Conservation (phyloP, 2,329 filamentous ascomycete genomes). For the Aspergillus viridinutans region DNA sequence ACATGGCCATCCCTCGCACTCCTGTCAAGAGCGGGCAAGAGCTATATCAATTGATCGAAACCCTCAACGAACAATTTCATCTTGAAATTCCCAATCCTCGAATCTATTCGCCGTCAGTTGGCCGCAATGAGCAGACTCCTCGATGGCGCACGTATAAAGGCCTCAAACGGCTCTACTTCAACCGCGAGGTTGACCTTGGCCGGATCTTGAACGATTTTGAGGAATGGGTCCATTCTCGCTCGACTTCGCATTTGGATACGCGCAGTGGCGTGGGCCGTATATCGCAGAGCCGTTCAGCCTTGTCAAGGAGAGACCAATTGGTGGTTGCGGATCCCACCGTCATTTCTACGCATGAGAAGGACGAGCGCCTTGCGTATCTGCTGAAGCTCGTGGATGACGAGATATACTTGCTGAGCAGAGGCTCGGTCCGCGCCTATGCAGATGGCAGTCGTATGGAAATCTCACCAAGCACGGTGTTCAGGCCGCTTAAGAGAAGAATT, state of each 20-base stretch:
- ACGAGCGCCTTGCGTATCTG: conserved; percentile 26
- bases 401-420: conserved; percentile 24
- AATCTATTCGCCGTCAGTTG: conserved; percentile 15
- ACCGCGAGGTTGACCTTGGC: conserved; percentile 18
- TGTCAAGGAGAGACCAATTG: conserved; percentile 9
- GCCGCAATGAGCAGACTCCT: conserved; percentile 11
- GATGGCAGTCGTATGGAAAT: conserved; percentile 5
- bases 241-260: neutral
- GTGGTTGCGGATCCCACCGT: neutral
- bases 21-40: conserved; percentile 21
- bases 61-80: conserved; percentile 32
- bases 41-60: conserved; percentile 25
- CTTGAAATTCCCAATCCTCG: conserved; percentile 29
- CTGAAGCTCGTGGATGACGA: conserved; percentile 29
- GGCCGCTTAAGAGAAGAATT: conserved; percentile 11
- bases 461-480: conserved; percentile 2
- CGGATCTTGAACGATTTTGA: conserved; percentile 27
- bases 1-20: conserved; percentile 16
- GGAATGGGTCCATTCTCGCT: conserved; percentile 22
- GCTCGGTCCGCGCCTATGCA: conserved; percentile 11
- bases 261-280: conserved; percentile 23
- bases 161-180: conserved; percentile 29
- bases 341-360: conserved; percentile 18
- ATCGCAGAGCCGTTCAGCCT: conserved; percentile 17
- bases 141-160: conserved; percentile 24